These are phyloP conservation scores for Oenanthe sinensis DNA, from an alignment of 129 eudicot genomes.

Conservation along the genomic window DNA sequence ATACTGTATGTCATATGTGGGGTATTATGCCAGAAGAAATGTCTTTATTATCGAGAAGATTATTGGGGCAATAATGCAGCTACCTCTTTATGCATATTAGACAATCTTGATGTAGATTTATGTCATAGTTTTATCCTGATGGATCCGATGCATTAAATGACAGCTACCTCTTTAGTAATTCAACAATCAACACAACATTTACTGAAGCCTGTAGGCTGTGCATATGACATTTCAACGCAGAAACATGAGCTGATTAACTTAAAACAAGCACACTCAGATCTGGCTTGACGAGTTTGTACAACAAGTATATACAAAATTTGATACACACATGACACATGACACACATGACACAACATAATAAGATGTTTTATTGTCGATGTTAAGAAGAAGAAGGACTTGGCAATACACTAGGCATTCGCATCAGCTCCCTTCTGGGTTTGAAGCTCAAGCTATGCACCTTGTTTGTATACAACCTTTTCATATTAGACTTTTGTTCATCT, in stretches of 20 bases:
- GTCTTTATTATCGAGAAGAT: too few relatives aligned
- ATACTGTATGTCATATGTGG: too few relatives aligned
- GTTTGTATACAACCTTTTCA: constrained; percentile 66
- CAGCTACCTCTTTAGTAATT: too few relatives aligned
- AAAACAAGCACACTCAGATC: neutral
- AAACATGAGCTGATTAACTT: neutral
- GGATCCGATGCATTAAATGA: too few relatives aligned
- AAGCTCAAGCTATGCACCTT: constrained; percentile 47
- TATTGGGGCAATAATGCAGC: too few relatives aligned
- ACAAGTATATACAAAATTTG: neutral
- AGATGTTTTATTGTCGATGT: neutral
- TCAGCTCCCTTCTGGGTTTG: constrained; percentile 30
- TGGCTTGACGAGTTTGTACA: neutral
- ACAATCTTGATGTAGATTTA: too few relatives aligned
- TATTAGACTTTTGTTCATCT: constrained; percentile 65
- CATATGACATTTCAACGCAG: neutral
- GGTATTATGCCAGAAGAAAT: too few relatives aligned
- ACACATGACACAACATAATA: neutral
- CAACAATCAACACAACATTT: neutral
- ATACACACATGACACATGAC: neutral
- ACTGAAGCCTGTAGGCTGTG: too few relatives aligned
- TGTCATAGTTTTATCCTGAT: too few relatives aligned
- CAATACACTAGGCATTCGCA: constrained; percentile 47
- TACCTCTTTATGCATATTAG: too few relatives aligned
- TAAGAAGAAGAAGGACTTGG: constrained; percentile 55